Evolutionary conservation across 176 grass and related monocot species (phyloP).

Genomic region (Carex parvula): DNA sequence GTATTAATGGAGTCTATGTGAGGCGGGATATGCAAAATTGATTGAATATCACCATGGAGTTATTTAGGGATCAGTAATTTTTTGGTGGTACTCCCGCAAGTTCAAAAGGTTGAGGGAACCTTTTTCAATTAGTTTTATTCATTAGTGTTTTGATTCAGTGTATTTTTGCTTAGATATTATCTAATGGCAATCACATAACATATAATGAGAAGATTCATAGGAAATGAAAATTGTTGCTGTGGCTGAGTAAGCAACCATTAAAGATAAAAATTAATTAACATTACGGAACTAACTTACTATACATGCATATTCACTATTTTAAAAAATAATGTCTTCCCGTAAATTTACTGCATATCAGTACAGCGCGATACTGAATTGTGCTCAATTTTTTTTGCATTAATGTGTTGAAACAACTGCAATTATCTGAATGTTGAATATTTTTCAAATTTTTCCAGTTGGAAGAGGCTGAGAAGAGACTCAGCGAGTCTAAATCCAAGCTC

Average conservation of each 20-base stretch:
- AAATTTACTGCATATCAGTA: neutral
- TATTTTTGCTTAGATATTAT: neutral
- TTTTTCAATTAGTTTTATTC: neutral
- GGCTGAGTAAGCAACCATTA: neutral
- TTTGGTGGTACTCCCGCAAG: neutral
- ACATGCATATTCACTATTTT: neutral
- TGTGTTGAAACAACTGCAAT: neutral
- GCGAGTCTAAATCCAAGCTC: constrained; percentile 44
- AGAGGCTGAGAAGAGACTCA: constrained; percentile 47
- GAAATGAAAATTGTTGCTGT: neutral
- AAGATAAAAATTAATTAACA: neutral
- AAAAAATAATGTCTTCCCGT: neutral
- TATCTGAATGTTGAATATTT: constrained; percentile 7
- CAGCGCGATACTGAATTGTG: neutral
- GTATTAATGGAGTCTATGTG: neutral
- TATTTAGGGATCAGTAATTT: neutral
- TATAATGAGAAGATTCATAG: neutral
- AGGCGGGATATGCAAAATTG: neutral
- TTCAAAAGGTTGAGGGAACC: neutral
- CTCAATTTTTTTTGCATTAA: neutral
- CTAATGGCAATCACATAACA: neutral
- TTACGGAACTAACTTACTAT: neutral
- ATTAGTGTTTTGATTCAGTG: neutral
- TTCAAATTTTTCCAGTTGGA: constrained; percentile 42
- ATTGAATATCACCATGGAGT: neutral